These are phyloP conservation scores for Artomyces pyxidatus DNA, from an alignment of 768 basidiomycete genomes.

Conservation along the genomic window DNA sequence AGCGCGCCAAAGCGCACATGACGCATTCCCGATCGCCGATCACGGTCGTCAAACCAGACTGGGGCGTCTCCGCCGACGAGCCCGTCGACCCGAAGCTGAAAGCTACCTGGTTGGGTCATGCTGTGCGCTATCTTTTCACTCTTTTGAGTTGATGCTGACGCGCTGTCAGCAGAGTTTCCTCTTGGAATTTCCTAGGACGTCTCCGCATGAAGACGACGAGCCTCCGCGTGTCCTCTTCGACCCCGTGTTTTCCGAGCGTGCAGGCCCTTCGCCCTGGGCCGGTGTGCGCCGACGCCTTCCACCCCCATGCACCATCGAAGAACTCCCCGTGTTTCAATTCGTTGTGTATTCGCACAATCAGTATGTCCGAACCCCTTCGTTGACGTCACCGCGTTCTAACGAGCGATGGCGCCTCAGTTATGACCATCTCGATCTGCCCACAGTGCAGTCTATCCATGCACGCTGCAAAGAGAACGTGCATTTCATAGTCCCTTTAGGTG, in stretches of 20 bases:
- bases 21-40: conserved; percentile 12
- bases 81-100: conserved; percentile 14
- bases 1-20: conserved; percentile 13
- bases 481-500: conserved; percentile 34
- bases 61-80: conserved; percentile 4
- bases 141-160: not conserved
- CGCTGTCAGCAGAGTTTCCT: conserved; percentile 21
- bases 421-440: conserved; percentile 34
- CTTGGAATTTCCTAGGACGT: conserved; percentile 19
- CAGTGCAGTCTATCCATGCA: conserved; percentile 22
- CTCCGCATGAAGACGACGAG: conserved; percentile 2
- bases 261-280: conserved; percentile 22
- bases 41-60: conserved; percentile 22
- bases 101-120: conserved; percentile 33
- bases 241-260: conserved; percentile 31
- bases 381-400: not conserved
- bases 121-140: conserved; percentile 18
- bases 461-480: conserved; percentile 16
- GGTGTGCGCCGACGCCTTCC: conserved; percentile 26
- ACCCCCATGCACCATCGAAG: conserved; percentile 29
- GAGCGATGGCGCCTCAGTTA: no score
- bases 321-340: conserved; percentile 31
- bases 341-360: conserved; percentile 37
- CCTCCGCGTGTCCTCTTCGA: conserved; percentile 31
- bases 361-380: conserved; percentile 21